Conservation (phyloP, 73 alveolate species). For the Tetrahymena thermophila region DNA sequence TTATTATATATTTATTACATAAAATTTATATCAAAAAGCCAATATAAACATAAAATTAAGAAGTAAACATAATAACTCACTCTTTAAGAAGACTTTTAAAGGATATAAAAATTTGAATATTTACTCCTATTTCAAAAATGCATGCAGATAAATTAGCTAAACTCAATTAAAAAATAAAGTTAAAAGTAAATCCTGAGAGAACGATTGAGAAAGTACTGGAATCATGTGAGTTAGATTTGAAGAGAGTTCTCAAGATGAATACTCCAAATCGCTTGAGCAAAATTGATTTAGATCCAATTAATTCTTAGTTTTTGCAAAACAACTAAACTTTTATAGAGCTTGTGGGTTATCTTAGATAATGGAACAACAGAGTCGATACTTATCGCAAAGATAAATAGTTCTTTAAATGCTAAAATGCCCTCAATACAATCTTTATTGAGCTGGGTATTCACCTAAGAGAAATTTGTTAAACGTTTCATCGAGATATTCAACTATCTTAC, state of each 20-base stretch:
- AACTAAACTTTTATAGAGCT: background rate
- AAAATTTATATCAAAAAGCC: background rate
- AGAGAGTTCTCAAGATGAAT: background rate
- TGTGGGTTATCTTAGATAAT: background rate
- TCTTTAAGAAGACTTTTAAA: background rate
- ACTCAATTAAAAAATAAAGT: background rate
- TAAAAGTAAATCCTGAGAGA: background rate
- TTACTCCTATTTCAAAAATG: background rate
- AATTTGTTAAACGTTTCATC: background rate
- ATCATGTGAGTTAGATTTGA: background rate
- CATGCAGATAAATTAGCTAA: background rate
- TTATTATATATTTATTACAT: too few relatives aligned
- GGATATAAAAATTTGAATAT: background rate
- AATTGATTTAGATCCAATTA: background rate
- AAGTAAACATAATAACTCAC: background rate
- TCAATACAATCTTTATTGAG: background rate
- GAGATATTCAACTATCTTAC: background rate
- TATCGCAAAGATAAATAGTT: background rate
- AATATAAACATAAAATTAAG: background rate
- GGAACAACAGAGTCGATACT: background rate
- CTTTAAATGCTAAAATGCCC: background rate
- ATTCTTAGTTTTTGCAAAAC: background rate
- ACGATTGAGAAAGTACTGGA: background rate
- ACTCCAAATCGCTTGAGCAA: background rate
- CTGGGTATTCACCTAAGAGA: background rate